Percentiles rank a stretch among this genome's conserved stretches.
phyloP scores from a whole-genome alignment of 2,329 filamentous ascomycete genomes.

The Fusarium abutilonis region DNA sequence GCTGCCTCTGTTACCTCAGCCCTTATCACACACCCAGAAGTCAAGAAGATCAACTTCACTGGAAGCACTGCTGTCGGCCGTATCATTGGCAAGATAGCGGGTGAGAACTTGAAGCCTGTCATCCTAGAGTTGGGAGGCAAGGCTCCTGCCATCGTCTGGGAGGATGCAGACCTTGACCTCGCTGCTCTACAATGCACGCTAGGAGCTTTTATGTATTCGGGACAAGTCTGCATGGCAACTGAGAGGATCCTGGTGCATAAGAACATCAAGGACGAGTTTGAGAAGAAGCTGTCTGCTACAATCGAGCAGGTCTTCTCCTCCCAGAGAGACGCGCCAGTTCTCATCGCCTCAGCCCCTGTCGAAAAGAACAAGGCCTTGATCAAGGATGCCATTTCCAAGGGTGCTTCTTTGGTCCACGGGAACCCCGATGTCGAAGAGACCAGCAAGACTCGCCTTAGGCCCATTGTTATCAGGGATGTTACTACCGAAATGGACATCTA shows the following conservation, averaged over 20 bases:
- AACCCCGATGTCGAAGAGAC: slow-evolving; percentile 48
- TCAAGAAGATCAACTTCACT: slow-evolving; percentile 89
- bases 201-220: slow-evolving; percentile 77
- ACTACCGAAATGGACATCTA: slow-evolving; percentile 75
- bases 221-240: slow-evolving; percentile 88
- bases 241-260: slow-evolving; percentile 74
- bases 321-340: slow-evolving; percentile 71
- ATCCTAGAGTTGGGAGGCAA: slow-evolving; percentile 88
- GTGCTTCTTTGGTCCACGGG: slow-evolving; percentile 63
- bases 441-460: slow-evolving; percentile 61
- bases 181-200: slow-evolving; percentile 75
- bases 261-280: slow-evolving; percentile 58
- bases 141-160: slow-evolving; percentile 78
- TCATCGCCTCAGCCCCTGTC: slow-evolving; percentile 74
- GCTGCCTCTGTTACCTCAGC: slow-evolving; percentile 73
- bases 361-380: slow-evolving; percentile 74
- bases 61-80: slow-evolving; percentile 78
- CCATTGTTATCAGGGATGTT: slow-evolving; percentile 74
- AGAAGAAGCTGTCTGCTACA: slow-evolving; percentile 53
- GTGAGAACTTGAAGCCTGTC: slow-evolving; percentile 79
- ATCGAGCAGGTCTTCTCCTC: slow-evolving; percentile 59
- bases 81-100: slow-evolving; percentile 75
- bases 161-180: slow-evolving; percentile 79
- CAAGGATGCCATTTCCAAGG: slow-evolving; percentile 73
- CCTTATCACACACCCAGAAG: slow-evolving; percentile 71